These are phyloP conservation scores for Termitomyces sp. DNA, from an alignment of 768 basidiomycete species.

Conservation along the genomic window DNA sequence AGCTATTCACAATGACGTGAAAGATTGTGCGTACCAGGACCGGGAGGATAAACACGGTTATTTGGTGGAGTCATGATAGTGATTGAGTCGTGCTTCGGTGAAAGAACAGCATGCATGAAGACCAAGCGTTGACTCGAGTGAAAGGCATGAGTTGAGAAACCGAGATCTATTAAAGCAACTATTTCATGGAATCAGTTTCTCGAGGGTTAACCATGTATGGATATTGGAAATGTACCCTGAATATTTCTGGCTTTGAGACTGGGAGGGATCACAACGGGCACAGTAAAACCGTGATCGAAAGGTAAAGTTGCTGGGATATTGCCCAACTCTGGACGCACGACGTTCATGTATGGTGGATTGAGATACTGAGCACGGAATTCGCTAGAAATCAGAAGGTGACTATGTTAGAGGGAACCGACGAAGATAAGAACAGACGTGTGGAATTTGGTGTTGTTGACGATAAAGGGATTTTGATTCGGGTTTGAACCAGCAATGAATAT, in stretches of 20 bases:
- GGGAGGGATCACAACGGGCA: conserved; percentile 29
- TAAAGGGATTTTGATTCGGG: conserved; percentile 23
- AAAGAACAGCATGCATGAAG: conserved; percentile 29
- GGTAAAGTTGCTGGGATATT: conserved; percentile 33
- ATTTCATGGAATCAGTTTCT: neutral
- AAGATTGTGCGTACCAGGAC: conserved; percentile 15
- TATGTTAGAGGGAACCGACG: conserved; percentile 15
- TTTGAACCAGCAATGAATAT: conserved; percentile 40
- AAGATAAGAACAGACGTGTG: conserved; percentile 2
- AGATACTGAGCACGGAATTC: conserved; percentile 42
- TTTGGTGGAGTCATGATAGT: conserved; percentile 33
- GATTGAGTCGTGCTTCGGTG: conserved; percentile 27
- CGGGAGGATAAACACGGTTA: conserved; percentile 37
- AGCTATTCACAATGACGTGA: no score
- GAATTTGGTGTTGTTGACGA: conserved; percentile 8
- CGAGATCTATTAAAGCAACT: conserved; percentile 39
- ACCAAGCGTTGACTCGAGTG: conserved; percentile 30
- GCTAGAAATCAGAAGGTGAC: conserved; percentile 16
- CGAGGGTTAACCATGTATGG: neutral
- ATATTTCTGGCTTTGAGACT: conserved; percentile 22
- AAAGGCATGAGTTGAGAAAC: conserved; percentile 37
- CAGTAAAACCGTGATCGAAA: conserved; percentile 32
- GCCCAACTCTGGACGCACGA: conserved; percentile 29
- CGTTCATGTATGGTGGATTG: conserved; percentile 40
- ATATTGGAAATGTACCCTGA: conserved; percentile 18